These are phyloP conservation scores for Aspergillus felis DNA, from an alignment of 2,329 filamentous ascomycete genomes.

Conservation along the genomic window DNA sequence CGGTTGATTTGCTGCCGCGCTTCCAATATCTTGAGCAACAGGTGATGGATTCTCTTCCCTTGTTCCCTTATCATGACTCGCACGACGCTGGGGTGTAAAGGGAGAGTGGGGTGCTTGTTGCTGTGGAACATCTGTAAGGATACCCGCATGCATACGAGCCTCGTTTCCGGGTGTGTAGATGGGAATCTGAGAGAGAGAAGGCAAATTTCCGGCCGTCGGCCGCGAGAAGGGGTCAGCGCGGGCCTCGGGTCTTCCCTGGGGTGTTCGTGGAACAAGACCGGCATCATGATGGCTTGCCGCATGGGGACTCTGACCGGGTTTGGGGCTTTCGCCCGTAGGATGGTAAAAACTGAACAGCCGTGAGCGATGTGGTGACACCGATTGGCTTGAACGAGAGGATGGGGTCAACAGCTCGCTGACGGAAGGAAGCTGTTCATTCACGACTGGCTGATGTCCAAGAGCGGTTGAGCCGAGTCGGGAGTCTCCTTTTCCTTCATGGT, in stretches of 20 bases:
- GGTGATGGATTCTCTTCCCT: slow-evolving; percentile 5
- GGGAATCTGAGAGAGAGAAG: slow-evolving; percentile 29
- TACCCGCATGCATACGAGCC: slow-evolving; percentile 14
- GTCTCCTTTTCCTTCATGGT: slow-evolving; percentile 21
- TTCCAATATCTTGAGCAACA: slow-evolving; percentile 1
- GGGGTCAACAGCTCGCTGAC: slow-evolving; percentile 40
- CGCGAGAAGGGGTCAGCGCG: slow-evolving; percentile 18
- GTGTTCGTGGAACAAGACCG: slow-evolving; percentile 6
- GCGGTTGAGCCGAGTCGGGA: slow-evolving; percentile 14
- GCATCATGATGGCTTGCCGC: slow-evolving; percentile 19
- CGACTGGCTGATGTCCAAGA: slow-evolving; percentile 8
- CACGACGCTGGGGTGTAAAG: slow-evolving; percentile 12
- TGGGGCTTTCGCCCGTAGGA: slow-evolving; percentile 11
- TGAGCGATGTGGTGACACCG: slow-evolving; percentile 26
- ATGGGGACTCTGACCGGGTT: slow-evolving; percentile 12
- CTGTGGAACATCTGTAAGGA: slow-evolving; percentile 17
- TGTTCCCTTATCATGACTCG: slow-evolving; percentile 12
- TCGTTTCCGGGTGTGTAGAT: slow-evolving; percentile 20
- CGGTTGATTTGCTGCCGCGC: slow-evolving; percentile 5
- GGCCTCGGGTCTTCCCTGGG: slow-evolving; percentile 16
- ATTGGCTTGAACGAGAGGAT: slow-evolving; percentile 21
- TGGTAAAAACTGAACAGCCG: slow-evolving; percentile 18
- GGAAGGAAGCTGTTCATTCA: slow-evolving; percentile 34
- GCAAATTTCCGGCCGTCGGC: slow-evolving; percentile 21
- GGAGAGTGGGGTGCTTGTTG: slow-evolving; percentile 16